Conservation (phyloP, 2,329 filamentous ascomycete genomes). For the Xylariaceae sp. region DNA sequence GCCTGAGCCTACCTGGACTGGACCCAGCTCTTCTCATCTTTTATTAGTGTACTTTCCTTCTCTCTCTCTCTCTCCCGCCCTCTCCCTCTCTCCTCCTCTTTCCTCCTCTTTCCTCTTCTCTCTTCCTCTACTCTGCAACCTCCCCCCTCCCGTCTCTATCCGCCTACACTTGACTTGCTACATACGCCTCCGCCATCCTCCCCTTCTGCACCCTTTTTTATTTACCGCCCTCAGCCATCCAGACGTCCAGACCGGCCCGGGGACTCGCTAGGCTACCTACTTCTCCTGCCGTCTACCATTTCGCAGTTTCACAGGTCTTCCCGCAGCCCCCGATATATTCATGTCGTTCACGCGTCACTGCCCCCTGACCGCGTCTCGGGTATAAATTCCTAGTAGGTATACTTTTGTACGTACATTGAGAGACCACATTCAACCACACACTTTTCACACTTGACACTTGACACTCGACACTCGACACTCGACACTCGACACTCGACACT, state of each 20-base stretch:
- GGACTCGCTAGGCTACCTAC: conserved; percentile 4
- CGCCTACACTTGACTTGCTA: no score
- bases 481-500: not conserved
- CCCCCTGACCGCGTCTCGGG: conserved; percentile 20
- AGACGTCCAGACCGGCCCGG: conserved; percentile 11
- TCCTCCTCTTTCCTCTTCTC: conserved; percentile 11
- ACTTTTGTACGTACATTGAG: conserved; percentile 13
- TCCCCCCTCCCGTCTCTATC: not conserved
- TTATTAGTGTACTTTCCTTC: conserved; percentile 17
- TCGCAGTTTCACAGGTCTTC: not conserved
- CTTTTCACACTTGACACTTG: no score
- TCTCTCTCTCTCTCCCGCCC: conserved; percentile 17
- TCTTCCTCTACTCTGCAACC: conserved; percentile 15
- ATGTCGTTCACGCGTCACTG: conserved; percentile 21
- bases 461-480: no score
- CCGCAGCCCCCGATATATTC: conserved; percentile 7
- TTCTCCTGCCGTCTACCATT: not conserved
- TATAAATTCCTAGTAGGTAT: conserved; percentile 14
- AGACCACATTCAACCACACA: not conserved
- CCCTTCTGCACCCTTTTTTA: conserved; percentile 15
- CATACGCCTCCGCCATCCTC: conserved; percentile 8
- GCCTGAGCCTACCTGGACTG: no score
- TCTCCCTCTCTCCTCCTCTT: conserved; percentile 11
- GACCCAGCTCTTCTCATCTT: not conserved
- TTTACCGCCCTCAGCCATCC: conserved; percentile 17